phyloP scores from a whole-genome alignment of 176 grass and related monocot species.

The Saccharum officinarum region DNA sequence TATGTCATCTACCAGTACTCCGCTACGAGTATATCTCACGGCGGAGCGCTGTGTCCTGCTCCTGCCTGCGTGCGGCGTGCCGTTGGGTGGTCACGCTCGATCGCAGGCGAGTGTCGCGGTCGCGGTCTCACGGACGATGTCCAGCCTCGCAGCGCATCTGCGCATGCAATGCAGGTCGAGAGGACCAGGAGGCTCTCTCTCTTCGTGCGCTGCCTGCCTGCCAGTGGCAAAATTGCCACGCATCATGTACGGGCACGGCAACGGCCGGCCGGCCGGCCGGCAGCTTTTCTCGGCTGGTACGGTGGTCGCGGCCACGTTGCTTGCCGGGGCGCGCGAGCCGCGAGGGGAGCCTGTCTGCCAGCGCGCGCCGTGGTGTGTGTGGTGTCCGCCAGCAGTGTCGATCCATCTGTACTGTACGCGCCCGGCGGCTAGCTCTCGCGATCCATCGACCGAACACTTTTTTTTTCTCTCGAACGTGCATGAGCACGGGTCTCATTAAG shows the following conservation, averaged over 20 bases:
- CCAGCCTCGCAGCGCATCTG: not conserved
- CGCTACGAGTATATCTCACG: too few species aligned
- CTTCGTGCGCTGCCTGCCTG: not conserved
- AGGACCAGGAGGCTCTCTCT: not conserved
- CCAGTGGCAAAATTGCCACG: not conserved
- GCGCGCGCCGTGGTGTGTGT: slow-evolving; percentile 6
- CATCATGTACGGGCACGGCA: not conserved
- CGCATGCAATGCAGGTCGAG: not conserved
- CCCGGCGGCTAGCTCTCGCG: not conserved
- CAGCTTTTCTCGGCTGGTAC: not conserved
- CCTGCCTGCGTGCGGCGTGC: not conserved
- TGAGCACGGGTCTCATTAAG: too few species aligned
- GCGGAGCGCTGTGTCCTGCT: not conserved
- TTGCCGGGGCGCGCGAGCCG: not conserved
- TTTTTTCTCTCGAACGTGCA: too few species aligned
- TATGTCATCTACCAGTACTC: too few species aligned
- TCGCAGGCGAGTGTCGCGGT: not conserved
- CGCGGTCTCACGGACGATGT: not conserved
- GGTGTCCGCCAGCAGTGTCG: not conserved
- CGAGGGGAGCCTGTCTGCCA: not conserved
- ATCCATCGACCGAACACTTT: not conserved
- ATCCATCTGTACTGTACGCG: not conserved
- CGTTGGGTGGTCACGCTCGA: not conserved
- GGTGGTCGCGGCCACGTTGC: slow-evolving; percentile 21
- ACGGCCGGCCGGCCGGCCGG: slow-evolving; percentile 9